Conservation (phyloP, 2,329 filamentous ascomycete genomes). For the Xylariaceae sp. region DNA sequence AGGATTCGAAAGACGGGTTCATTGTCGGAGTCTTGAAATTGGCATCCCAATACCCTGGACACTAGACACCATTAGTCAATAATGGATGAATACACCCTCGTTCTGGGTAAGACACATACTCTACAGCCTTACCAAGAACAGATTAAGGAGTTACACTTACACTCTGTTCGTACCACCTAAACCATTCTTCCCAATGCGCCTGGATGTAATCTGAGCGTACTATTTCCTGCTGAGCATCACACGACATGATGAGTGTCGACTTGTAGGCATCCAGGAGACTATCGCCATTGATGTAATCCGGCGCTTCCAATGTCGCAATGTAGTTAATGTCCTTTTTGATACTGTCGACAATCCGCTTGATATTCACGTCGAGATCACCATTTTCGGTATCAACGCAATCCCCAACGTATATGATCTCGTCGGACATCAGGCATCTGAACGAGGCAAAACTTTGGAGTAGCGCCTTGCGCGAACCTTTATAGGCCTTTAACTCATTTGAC, state of each 20-base stretch:
- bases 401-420: conserved; percentile 34
- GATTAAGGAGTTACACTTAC: conserved; percentile 8
- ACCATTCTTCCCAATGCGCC: conserved; percentile 23
- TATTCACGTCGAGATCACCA: neutral
- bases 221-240: conserved; percentile 18
- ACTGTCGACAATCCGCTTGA: conserved; percentile 8
- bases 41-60: conserved; percentile 22
- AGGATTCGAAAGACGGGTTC: conserved; percentile 25
- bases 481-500: conserved; percentile 24
- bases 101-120: neutral
- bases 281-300: conserved; percentile 24
- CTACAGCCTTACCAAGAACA: no score
- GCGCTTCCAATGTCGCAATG: neutral
- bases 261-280: conserved; percentile 20
- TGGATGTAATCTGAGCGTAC: conserved; percentile 13
- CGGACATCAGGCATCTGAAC: conserved; percentile 33
- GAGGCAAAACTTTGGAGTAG: conserved; percentile 34
- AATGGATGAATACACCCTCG: neutral
- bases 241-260: conserved; percentile 27
- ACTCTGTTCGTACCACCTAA: conserved; percentile 21
- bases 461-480: conserved; percentile 26
- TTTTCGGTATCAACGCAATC: conserved; percentile 19
- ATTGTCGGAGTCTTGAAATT: neutral
- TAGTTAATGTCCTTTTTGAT: conserved; percentile 19
- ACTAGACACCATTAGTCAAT: neutral